Evolutionary conservation across 306 rosid genomes (phyloP).

Genomic region (Astragalus glycyphyllos): DNA sequence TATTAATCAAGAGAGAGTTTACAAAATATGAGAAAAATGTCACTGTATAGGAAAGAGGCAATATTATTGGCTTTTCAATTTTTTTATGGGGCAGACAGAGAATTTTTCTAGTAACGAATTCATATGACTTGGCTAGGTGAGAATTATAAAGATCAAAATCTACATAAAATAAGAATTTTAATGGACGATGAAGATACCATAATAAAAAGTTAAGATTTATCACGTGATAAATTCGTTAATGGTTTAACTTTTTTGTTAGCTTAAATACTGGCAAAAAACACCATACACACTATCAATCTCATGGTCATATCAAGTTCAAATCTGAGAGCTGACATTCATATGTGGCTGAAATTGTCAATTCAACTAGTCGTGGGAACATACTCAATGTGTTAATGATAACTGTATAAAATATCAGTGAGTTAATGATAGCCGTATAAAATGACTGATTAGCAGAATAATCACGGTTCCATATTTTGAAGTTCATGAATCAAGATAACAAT

Average conservation of each 20-base stretch:
- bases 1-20: not conserved
- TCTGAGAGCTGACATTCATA: too few species aligned
- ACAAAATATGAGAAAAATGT: slow-evolving; percentile 2
- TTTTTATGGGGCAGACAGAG: not conserved
- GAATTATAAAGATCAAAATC: slow-evolving; percentile 1
- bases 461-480: not conserved
- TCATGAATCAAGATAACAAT: not conserved
- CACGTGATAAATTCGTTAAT: not conserved
- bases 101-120: not conserved
- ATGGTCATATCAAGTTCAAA: too few species aligned
- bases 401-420: not conserved
- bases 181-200: not conserved
- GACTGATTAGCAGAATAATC: not conserved
- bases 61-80: not conserved
- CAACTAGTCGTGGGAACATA: too few species aligned
- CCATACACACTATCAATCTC: too few species aligned
- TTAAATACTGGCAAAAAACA: too few species aligned
- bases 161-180: not conserved
- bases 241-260: too few species aligned
- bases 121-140: slow-evolving; percentile 14
- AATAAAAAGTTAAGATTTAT: not conserved
- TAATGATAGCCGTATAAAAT: not conserved
- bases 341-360: too few species aligned
- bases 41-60: not conserved
- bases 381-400: too few species aligned